Evolutionary conservation across 169 alveolate genomes (phyloP).

Genomic region (Perkinsus olseni): DNA sequence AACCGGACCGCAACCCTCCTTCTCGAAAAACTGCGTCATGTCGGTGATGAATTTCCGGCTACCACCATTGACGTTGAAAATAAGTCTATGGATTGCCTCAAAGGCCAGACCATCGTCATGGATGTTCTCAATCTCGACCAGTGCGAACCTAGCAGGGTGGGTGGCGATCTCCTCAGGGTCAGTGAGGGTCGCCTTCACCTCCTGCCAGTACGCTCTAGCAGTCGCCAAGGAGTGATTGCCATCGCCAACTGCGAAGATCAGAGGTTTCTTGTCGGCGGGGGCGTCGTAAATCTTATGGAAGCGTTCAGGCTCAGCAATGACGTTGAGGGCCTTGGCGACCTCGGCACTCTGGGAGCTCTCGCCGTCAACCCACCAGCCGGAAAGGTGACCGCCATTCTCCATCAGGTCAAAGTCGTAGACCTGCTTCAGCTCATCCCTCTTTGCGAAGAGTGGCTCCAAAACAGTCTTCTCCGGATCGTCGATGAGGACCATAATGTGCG

Average conservation of each 20-base stretch:
- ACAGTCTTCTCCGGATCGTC: conserved; percentile 25
- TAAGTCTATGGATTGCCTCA: conserved; percentile 48
- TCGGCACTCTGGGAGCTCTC: conserved; percentile 12
- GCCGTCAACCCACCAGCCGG: conserved; percentile 33
- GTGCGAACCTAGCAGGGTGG: conserved; percentile 46
- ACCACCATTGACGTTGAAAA: conserved; percentile 31
- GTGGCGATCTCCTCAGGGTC: conserved; percentile 21
- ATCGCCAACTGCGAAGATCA: conserved; percentile 44
- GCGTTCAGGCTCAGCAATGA: conserved; percentile 15
- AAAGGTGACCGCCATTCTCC: conserved; percentile 39
- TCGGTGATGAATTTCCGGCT: neutral
- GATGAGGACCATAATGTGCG: conserved; percentile 27
- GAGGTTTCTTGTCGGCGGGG: conserved; percentile 13
- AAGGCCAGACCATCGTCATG: conserved; percentile 42
- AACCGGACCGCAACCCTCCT: neutral
- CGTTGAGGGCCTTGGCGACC: conserved; percentile 14
- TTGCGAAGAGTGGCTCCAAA: conserved; percentile 16
- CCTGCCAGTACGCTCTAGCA: conserved; percentile 44
- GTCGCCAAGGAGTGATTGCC: conserved; percentile 55
- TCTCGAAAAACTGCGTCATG: neutral
- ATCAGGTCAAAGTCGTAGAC: conserved; percentile 29
- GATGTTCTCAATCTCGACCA: conserved; percentile 45
- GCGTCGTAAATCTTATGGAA: neutral
- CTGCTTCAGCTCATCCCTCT: conserved; percentile 6
- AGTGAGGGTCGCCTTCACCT: conserved; percentile 17